Base-by-base conservation (phyloP, 805 yeast genomes). In the Ogataea paradorogensis region DNA sequence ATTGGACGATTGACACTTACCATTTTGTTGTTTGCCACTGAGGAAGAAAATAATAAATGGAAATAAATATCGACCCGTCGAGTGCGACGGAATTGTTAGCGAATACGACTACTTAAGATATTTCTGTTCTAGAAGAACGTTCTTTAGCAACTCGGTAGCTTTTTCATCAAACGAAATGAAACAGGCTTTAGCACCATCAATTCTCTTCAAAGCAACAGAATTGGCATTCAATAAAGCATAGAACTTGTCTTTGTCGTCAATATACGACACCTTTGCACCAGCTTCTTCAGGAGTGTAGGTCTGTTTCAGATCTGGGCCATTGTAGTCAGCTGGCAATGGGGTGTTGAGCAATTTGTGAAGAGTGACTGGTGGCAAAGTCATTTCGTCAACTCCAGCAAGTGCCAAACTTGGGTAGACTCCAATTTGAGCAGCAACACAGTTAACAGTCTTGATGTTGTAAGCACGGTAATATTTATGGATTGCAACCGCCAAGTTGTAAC, bases 381-480 rank as follows among this genome's bases (percentile, higher is more conserved):
- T 58, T 33, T 54, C 69, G 35, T 64, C 69, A 20, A 64, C 51
- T 24, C 69, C 69, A 27, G 58, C 56, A 11, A 62, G 45, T 13
- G 55, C 62, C 15, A 55, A 25, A 30, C 57, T 49, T 21, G 56
- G 55, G 33, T 50, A 47, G n/a, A 45, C 29, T 22, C 63, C 65
- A 23, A 61, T 51, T 49, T 54, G 55, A 9, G 67, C 69, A 24
- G 69, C 69, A 42, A 65, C 53, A 38, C 61, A 52, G 34, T 52
- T 52, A 27, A 40, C 42, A 7, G 68, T 63, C 40, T 52, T 48
- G 48, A 64, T 42, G 14, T 47, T 44, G 43, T 63, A 46, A 8
- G 63, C 58, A 10, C 55, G 46, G 50, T 62, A 64, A 42, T 62
- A 64, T 41, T 63, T 55, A 46, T 65, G 68, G 30, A 64, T 48